A percentile compares a stretch with the other conserved stretches of the same genome.
phyloP scores from a whole-genome alignment of 2,329 filamentous ascomycete species.

The Cladosporium sp. region DNA sequence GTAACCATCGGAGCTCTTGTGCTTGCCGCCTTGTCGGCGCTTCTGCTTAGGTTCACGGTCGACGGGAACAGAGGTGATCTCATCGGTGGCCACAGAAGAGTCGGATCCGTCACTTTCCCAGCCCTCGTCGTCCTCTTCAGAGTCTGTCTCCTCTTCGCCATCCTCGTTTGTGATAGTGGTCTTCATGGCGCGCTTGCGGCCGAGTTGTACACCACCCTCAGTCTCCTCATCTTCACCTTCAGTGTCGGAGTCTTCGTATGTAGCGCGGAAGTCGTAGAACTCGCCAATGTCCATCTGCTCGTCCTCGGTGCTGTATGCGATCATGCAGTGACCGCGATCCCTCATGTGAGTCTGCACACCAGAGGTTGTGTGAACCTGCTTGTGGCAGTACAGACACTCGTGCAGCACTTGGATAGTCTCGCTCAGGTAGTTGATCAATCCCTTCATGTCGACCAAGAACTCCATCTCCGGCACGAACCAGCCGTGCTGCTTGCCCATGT shows the following conservation, averaged over 20 bases:
- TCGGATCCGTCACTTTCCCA: conserved; percentile 92
- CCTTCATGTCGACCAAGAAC: conserved; percentile 80
- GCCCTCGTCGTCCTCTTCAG: conserved; percentile 63
- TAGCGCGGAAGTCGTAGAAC: conserved; percentile 94
- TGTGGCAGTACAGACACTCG: conserved; percentile 87
- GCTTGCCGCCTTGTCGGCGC: conserved; percentile 67
- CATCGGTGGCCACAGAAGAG: conserved; percentile 82
- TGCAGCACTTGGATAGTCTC: conserved; percentile 76
- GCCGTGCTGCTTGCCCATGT: conserved; percentile 92
- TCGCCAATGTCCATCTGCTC: conserved; percentile 94
- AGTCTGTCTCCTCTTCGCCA: conserved; percentile 54
- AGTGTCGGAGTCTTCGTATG: conserved; percentile 78
- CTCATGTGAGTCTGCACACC: conserved; percentile 96
- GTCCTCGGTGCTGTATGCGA: conserved; percentile 83
- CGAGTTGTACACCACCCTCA: conserved; percentile 66
- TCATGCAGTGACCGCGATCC: conserved; percentile 95
- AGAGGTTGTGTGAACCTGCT: conserved; percentile 72
- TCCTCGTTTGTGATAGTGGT: conserved; percentile 47
- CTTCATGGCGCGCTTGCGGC: conserved; percentile 57
- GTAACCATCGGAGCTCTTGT: conserved; percentile 74
- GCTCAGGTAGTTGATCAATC: conserved; percentile 75
- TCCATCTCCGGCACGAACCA: conserved; percentile 92
- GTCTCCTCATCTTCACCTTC: conserved; percentile 53
- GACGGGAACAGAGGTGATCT: conserved; percentile 76
- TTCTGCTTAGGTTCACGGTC: conserved; percentile 71